Evolutionary conservation across 768 basidiomycete genomes (phyloP).

Genomic region (Russula lepida): DNA sequence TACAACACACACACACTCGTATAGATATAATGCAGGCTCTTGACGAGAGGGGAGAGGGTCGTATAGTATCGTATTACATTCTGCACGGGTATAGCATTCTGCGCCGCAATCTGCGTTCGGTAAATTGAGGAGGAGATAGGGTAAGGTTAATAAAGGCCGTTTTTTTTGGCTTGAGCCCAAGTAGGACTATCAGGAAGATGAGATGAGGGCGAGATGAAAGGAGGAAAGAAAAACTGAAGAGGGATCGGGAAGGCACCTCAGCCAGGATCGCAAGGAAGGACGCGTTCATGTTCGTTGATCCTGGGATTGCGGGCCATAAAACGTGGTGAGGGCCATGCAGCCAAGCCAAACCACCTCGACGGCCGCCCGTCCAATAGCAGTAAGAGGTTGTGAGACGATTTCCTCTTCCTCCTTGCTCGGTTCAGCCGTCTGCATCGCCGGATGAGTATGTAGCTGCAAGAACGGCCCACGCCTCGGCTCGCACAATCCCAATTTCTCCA

Average conservation of each 20-base stretch:
- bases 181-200: neutral
- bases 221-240: neutral
- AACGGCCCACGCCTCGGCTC: slow-evolving; percentile 20
- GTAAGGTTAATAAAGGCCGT: neutral
- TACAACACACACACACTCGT: neutral
- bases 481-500: slow-evolving; percentile 67
- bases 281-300: neutral
- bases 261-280: neutral
- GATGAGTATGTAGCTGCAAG: neutral
- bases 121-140: neutral
- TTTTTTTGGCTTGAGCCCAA: neutral
- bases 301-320: slow-evolving; percentile 18
- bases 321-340: slow-evolving; percentile 42
- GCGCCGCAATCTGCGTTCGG: neutral
- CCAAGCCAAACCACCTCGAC: slow-evolving; percentile 51
- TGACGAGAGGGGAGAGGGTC: neutral
- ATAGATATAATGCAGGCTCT: slow-evolving; percentile 9
- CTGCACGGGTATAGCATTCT: slow-evolving; percentile 1
- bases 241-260: no score
- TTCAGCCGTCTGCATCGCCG: slow-evolving; percentile 28
- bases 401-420: slow-evolving; percentile 37
- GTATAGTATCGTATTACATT: slow-evolving; percentile 12
- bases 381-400: slow-evolving; percentile 38
- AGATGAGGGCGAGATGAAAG: neutral
- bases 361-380: slow-evolving; percentile 40